phyloP scores from a whole-genome alignment of 345 rosid genomes.

The Gynandropsis gynandra region DNA sequence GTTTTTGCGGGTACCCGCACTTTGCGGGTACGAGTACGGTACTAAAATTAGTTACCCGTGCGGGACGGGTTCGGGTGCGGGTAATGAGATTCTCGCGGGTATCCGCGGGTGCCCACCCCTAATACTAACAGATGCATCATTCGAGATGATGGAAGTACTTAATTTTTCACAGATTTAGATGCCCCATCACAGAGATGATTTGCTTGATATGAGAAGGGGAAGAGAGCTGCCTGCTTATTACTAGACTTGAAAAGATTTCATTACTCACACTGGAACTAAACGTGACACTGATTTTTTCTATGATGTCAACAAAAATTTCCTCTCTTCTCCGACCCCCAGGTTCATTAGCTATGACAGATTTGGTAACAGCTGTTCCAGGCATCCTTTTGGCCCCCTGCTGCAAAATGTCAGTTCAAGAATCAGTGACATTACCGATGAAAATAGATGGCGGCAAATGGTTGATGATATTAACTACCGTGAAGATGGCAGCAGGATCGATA shows the following conservation, averaged over 20 bases:
- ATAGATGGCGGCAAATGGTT: conserved; percentile 2
- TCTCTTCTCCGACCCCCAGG: conserved; percentile 97
- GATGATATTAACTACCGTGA: conserved; percentile 43
- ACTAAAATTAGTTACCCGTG: no score
- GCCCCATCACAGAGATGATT: neutral
- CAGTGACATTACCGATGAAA: conserved; percentile 12
- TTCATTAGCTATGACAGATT: conserved; percentile 95
- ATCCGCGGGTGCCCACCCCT: no score
- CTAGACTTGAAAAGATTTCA: conserved; percentile 4
- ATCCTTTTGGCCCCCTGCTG: conserved; percentile 96
- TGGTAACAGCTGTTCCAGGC: conserved; percentile 98
- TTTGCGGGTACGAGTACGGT: no score
- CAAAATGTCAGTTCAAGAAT: conserved; percentile 25
- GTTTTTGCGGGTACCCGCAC: no score
- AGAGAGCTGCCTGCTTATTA: conserved; percentile 3
- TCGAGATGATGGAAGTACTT: neutral
- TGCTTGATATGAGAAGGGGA: conserved; percentile 9
- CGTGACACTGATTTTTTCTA: conserved; percentile 95
- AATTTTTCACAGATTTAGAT: neutral
- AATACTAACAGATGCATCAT: neutral
- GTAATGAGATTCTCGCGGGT: no score
- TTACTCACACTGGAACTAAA: conserved; percentile 94
- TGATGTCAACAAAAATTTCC: conserved; percentile 95
- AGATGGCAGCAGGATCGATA: conserved; percentile 86
- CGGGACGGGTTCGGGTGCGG: no score